Evolutionary conservation across 106 monocot species (phyloP), one percentile per base, ranked within the genome.

Genomic region (Iris macrosiphon): DNA sequence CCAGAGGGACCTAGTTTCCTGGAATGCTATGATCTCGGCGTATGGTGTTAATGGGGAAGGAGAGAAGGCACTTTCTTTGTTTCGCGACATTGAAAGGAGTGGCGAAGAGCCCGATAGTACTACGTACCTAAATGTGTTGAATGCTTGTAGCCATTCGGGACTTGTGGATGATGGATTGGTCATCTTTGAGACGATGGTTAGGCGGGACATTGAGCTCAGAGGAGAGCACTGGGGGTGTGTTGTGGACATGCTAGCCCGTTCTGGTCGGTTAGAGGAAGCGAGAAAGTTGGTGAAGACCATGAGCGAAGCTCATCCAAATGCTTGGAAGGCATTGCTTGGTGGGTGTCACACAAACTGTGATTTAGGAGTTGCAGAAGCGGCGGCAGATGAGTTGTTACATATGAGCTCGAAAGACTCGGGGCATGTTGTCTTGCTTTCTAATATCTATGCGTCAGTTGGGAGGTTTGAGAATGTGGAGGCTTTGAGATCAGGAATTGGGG

Each of bases 11-110:
- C 25, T 29, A 23, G 47, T 74, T 17, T 74, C 79, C 2, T 80
- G 70, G 68, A 80, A 80, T 42, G 49, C 60, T 4, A 69, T 80
- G 70, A 80, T 80, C 49, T 51, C 64, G 42, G 63, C 69, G 8
- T 70, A 61, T 57, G 74, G 65, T 19, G 44, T 80, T 28, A 80
- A 80, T 66, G 70, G 74, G 3, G n/a, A 61, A 51, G 69, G 64
- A 38, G 43, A 65, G 31, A 39, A 42, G 31, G 74, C 79, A 37
- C 3, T 80, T 4, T 3, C 21, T 30, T 65, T 74, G 28, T 74
- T 74, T 45, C 18, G 56, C 24, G 65, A 70, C 12, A 80, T 74
- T 74, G 70, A 49, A 22, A 55, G 50, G 8, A 43, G 13, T 29
- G 65, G 79, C 8, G 50, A 65, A 43, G 34, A 66, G 27, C 59